Evolutionary conservation across 129 eudicot genomes (phyloP).

Genomic region (Silybum marianum): DNA sequence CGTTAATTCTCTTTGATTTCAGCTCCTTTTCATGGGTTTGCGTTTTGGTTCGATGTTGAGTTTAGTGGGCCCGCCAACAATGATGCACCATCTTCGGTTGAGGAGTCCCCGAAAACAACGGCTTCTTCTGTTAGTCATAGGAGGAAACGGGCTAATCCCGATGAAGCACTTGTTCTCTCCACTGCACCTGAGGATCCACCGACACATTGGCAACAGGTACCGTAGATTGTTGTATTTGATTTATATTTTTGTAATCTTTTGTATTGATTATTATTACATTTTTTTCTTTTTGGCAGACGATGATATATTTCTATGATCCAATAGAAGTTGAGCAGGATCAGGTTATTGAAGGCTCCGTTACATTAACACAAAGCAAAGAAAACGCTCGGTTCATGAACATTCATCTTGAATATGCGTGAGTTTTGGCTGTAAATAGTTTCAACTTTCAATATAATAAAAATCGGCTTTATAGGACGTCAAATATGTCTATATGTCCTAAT

Average conservation of each 20-base stretch:
- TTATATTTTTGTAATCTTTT: neutral
- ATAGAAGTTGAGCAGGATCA: conserved; percentile 96
- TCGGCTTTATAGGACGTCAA: neutral
- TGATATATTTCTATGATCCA: conserved; percentile 86
- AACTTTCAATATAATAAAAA: neutral
- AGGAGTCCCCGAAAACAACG: conserved; percentile 35
- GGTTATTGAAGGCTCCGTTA: conserved; percentile 76
- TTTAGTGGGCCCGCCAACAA: conserved; percentile 52
- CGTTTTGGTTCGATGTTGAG: conserved; percentile 97
- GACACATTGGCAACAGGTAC: conserved; percentile 98
- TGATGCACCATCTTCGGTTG: conserved; percentile 37
- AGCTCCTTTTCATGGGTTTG: conserved; percentile 98
- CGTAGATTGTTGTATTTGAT: conserved; percentile 10
- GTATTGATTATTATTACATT: neutral
- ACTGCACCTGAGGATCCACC: conserved; percentile 99
- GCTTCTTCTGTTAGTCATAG: conserved; percentile 40
- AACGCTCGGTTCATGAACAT: conserved; percentile 90
- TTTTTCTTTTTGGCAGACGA: conserved; percentile 54
- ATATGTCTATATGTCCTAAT: neutral
- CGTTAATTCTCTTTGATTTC: conserved; percentile 22
- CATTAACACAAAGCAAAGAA: conserved; percentile 84
- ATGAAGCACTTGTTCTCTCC: conserved; percentile 80
- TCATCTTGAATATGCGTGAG: conserved; percentile 88
- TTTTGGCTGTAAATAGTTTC: conserved; percentile 19
- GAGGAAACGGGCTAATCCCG: conserved; percentile 81